Percentiles rank a stretch among this genome's conserved stretches.
These are phyloP conservation scores for Hyaloperonospora arabidopsidis DNA, from an alignment of 352 stramenopile species.

Conservation along the genomic window DNA sequence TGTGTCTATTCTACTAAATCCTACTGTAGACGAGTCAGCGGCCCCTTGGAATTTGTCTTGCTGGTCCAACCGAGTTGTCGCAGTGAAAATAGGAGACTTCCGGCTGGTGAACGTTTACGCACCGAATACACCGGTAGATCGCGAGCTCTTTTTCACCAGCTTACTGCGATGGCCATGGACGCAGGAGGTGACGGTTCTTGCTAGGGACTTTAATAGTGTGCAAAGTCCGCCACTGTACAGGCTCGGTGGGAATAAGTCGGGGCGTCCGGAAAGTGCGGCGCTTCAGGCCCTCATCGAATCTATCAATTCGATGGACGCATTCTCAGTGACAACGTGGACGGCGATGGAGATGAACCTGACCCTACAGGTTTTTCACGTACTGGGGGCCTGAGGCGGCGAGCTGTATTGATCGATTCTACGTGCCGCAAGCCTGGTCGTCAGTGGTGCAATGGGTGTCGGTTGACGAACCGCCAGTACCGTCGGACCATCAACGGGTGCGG, in stretches of 20 bases:
- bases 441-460: no score
- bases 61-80: neutral
- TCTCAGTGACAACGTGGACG: neutral
- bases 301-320: neutral
- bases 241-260: neutral
- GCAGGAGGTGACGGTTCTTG: neutral
- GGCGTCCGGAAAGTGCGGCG: neutral
- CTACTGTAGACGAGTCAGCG: neutral
- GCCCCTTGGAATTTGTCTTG: neutral
- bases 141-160: neutral
- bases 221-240: slow-evolving; percentile 1
- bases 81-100: neutral
- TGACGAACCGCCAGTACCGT: neutral
- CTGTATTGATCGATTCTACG: neutral
- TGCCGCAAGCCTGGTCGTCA: no score
- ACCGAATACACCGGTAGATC: neutral
- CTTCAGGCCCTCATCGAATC: neutral
- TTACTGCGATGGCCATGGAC: neutral
- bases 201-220: slow-evolving; percentile 1
- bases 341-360: neutral
- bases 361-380: neutral
- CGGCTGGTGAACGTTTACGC: slow-evolving; percentile 1
- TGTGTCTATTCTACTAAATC: neutral
- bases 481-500: slow-evolving; percentile 1
- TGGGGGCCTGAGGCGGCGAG: neutral